Percentiles rank a stretch among this genome's conserved stretches.
Evolutionary conservation across 495 filamentous ascomycete genomes (phyloP).

Genomic region (Xylaria castorea): DNA sequence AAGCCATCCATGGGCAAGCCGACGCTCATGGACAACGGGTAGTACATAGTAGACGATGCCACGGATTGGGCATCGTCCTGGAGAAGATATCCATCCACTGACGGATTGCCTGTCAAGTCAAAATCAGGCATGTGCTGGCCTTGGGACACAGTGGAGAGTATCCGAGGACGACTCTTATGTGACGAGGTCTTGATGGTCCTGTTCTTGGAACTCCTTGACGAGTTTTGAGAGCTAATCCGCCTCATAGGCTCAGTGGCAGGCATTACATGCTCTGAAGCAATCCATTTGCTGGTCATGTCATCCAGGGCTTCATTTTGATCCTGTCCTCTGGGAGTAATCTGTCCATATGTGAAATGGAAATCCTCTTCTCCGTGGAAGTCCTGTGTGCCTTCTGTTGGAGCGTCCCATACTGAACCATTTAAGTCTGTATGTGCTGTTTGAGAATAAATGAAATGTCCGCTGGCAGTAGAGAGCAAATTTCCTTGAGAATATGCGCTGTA

Average conservation of each 20-base stretch:
- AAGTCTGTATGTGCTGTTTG: constrained; percentile 61
- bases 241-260: constrained; percentile 56
- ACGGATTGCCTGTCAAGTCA: constrained; percentile 58
- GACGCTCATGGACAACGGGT: constrained; percentile 49
- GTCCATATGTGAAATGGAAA: constrained; percentile 54
- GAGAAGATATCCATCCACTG: constrained; percentile 55
- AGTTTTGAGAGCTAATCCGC: constrained; percentile 54
- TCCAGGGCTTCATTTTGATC: constrained; percentile 54
- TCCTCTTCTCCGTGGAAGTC: constrained; percentile 61
- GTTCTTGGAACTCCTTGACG: constrained; percentile 55
- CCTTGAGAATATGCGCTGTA: constrained; percentile 56
- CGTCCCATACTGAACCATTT: constrained; percentile 56
- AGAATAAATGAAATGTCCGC: constrained; percentile 60
- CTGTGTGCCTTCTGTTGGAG: constrained; percentile 60
- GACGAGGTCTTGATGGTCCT: constrained; percentile 52
- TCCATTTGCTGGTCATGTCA: constrained; percentile 55
- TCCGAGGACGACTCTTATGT: constrained; percentile 52
- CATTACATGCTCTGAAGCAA: constrained; percentile 41
- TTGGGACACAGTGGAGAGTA: constrained; percentile 53
- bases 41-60: constrained; percentile 50
- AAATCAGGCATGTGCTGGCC: constrained; percentile 55
- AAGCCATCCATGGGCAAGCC: constrained; percentile 47
- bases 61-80: constrained; percentile 55
- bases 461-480: constrained; percentile 55
- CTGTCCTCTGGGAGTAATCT: constrained; percentile 56